Percentiles rank a stretch among this genome's conserved stretches.
Conservation (phyloP, 805 yeast species). For the Diddensiella transvaalensis region DNA sequence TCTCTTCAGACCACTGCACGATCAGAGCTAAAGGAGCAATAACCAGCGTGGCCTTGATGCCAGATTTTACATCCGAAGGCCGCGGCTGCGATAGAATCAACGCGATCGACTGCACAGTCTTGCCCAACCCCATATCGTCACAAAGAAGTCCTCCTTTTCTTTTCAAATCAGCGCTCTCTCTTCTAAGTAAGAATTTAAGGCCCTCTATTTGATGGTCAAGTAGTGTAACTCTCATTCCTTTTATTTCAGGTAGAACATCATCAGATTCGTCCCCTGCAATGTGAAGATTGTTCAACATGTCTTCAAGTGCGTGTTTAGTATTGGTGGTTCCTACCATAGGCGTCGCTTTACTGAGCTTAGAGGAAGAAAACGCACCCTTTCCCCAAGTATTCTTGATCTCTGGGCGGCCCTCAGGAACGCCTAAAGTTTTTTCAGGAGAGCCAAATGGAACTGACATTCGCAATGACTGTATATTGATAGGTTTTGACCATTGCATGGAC, state of each 20-base stretch:
- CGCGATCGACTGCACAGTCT: slow-evolving; percentile 75
- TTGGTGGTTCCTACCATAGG: background rate
- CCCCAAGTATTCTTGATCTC: background rate
- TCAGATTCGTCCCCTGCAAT: slow-evolving; percentile 7
- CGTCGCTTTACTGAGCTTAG: too few relatives aligned
- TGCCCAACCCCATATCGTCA: slow-evolving; percentile 90
- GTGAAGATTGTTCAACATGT: slow-evolving; percentile 16
- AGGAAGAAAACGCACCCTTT: background rate
- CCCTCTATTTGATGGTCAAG: slow-evolving; percentile 47
- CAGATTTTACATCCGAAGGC: background rate
- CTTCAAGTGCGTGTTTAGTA: slow-evolving; percentile 17
- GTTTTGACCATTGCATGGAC: slow-evolving; percentile 23
- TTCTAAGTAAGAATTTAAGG: slow-evolving; percentile 37
- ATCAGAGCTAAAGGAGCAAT: slow-evolving; percentile 42
- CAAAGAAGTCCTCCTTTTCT: slow-evolving; percentile 62
- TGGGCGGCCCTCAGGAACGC: background rate
- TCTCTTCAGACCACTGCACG: slow-evolving; percentile 42
- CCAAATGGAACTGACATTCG: slow-evolving; percentile 9
- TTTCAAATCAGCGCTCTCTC: slow-evolving; percentile 35
- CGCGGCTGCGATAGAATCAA: slow-evolving; percentile 41
- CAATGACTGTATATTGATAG: slow-evolving; percentile 13
- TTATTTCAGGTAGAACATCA: slow-evolving; percentile 21
- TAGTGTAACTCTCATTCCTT: slow-evolving; percentile 39
- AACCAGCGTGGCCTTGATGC: slow-evolving; percentile 35
- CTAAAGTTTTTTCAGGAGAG: background rate